Percentiles rank a stretch among this genome's conserved stretches.
These are phyloP conservation scores for Syncephalis fuscata DNA, from an alignment of 371 early-diverging fungal genomes.

Conservation along the genomic window DNA sequence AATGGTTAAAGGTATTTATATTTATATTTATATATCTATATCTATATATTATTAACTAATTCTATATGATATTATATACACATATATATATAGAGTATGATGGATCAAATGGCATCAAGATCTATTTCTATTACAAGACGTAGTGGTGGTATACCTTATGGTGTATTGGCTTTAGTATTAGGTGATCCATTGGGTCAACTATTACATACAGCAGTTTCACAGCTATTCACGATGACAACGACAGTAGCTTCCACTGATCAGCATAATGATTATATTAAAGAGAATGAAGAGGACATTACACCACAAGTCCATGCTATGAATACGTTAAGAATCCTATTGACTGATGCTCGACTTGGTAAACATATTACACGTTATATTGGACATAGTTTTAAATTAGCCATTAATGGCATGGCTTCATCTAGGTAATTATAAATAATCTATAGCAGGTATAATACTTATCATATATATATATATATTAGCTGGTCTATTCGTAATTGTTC, in stretches of 20 bases:
- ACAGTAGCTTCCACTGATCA: no score
- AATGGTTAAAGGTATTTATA: constrained; percentile 40
- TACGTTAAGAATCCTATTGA: constrained; percentile 63
- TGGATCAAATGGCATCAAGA: constrained; percentile 29
- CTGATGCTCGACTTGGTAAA: constrained; percentile 56
- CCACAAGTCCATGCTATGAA: constrained; percentile 85
- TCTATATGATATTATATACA: background rate
- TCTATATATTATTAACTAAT: no score
- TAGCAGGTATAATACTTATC: background rate
- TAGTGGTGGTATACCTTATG: constrained; percentile 79
- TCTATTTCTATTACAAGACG: constrained; percentile 83
- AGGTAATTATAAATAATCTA: background rate
- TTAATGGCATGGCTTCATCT: constrained; percentile 58
- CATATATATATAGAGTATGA: constrained; percentile 12
- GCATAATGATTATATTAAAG: constrained; percentile 7
- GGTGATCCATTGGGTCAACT: constrained; percentile 22
- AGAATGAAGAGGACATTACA: constrained; percentile 39
- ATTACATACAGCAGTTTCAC: background rate
- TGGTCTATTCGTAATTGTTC: constrained; percentile 91
- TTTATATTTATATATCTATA: background rate
- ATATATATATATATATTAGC: constrained; percentile 10
- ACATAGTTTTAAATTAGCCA: constrained; percentile 54
- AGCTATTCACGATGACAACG: background rate
- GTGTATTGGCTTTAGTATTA: constrained; percentile 69
- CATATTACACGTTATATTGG: constrained; percentile 58